Conservation (phyloP, 768 basidiomycete species). For the Polyporus arcularius region DNA sequence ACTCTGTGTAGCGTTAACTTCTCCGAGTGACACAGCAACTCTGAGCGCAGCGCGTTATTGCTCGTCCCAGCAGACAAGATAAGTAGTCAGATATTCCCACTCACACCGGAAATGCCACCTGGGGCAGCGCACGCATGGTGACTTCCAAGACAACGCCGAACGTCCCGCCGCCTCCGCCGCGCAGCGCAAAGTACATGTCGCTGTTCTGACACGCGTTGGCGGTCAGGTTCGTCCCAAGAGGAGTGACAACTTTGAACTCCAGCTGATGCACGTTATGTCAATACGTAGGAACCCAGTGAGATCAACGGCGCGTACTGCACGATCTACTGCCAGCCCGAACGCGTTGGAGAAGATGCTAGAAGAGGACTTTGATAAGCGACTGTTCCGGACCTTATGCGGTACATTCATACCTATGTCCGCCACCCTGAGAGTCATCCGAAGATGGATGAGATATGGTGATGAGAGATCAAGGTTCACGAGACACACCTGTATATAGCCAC, state of each 20-base stretch:
- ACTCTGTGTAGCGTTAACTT: not conserved
- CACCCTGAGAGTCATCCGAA: not conserved
- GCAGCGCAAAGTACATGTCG: not conserved
- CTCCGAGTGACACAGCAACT: not conserved
- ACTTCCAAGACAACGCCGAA: not conserved
- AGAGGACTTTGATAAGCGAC: too few species aligned
- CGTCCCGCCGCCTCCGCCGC: not conserved
- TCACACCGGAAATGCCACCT: not conserved
- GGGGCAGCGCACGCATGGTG: slow-evolving; percentile 1
- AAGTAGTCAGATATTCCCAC: not conserved
- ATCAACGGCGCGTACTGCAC: not conserved
- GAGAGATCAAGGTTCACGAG: too few species aligned
- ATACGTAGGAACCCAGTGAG: too few species aligned
- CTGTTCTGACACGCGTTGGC: not conserved
- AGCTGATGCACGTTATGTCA: too few species aligned
- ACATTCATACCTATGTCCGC: slow-evolving; percentile 1
- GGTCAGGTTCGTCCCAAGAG: not conserved
- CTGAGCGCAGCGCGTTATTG: not conserved
- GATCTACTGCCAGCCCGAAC: slow-evolving; percentile 2
- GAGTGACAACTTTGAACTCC: not conserved
- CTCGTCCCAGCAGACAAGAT: not conserved
- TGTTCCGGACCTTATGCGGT: too few species aligned
- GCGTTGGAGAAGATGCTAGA: slow-evolving; percentile 1
- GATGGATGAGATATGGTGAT: not conserved
- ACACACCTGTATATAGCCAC: not conserved